These are phyloP conservation scores for Trifolium subterraneum DNA, from an alignment of 306 rosid species.

Conservation along the genomic window DNA sequence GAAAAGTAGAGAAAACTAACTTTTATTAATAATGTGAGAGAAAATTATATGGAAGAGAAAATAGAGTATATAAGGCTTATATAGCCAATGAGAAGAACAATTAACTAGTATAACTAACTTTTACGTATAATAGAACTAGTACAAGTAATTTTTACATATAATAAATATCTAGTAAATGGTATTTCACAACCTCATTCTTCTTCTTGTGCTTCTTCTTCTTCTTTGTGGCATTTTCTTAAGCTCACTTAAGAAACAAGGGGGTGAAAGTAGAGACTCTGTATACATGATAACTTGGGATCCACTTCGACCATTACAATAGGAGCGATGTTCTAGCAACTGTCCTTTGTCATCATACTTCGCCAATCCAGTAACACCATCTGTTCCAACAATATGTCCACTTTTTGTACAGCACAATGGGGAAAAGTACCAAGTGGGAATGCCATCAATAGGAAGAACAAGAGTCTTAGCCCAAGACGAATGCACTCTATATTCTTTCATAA, in stretches of 20 bases:
- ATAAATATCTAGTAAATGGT: neutral
- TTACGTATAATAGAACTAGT: no score
- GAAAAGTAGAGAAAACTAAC: no score
- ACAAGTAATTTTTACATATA: no score
- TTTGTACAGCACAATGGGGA: neutral
- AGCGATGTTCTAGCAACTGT: neutral
- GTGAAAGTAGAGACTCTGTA: neutral
- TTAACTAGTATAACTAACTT: no score
- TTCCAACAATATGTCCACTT: neutral
- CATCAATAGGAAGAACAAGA: neutral
- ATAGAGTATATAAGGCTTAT: no score
- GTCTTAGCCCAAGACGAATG: constrained; percentile 42
- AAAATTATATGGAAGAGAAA: no score
- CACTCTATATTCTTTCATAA: constrained; percentile 40
- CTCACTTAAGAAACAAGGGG: neutral
- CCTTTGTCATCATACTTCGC: neutral
- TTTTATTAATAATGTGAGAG: no score
- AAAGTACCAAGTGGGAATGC: neutral
- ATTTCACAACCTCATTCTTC: neutral
- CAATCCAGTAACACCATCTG: neutral
- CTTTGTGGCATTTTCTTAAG: neutral
- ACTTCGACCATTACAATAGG: neutral
- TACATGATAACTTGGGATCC: neutral
- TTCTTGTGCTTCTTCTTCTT: neutral
- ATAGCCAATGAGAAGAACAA: no score